Percentiles rank a stretch among this genome's conserved stretches.
Conservation (phyloP, 169 alveolate genomes). For the Plasmodium adleri region DNA sequence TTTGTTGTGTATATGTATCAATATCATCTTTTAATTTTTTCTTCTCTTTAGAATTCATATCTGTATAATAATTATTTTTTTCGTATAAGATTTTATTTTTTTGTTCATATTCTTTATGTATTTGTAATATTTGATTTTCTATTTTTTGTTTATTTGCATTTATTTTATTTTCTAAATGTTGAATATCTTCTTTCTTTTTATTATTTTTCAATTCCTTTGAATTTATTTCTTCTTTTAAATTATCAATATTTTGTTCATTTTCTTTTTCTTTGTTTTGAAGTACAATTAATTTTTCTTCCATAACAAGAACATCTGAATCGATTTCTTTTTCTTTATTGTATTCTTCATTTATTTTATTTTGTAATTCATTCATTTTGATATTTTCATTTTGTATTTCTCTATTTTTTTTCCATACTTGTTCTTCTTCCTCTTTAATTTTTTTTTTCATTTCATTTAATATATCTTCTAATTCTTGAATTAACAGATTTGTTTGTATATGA, state of each 20-base stretch:
- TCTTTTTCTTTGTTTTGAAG: constrained; percentile 13
- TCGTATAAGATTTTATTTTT: constrained; percentile 14
- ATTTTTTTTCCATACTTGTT: constrained; percentile 78
- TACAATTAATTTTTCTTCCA: constrained; percentile 9
- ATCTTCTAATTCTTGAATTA: background rate
- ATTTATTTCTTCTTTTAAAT: constrained; percentile 8
- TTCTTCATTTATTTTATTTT: constrained; percentile 32
- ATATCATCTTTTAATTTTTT: constrained; percentile 51
- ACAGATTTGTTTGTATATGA: background rate
- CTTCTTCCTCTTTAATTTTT: constrained; percentile 85
- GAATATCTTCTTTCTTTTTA: background rate
- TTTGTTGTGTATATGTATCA: constrained; percentile 19
- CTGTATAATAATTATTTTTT: constrained; percentile 7
- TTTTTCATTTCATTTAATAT: constrained; percentile 13
- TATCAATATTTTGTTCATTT: background rate
- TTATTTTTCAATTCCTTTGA: background rate
- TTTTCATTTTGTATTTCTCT: constrained; percentile 77
- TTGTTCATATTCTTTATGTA: constrained; percentile 74
- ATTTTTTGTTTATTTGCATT: background rate
- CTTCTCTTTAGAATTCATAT: constrained; percentile 37
- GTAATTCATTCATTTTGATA: constrained; percentile 68
- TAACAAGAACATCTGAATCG: background rate
- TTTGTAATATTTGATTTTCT: constrained; percentile 19
- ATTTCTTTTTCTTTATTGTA: constrained; percentile 41
- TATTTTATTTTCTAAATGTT: too few species aligned